phyloP scores from a whole-genome alignment of 257 asterid genomes.

The Fraxinus cuspidata region DNA sequence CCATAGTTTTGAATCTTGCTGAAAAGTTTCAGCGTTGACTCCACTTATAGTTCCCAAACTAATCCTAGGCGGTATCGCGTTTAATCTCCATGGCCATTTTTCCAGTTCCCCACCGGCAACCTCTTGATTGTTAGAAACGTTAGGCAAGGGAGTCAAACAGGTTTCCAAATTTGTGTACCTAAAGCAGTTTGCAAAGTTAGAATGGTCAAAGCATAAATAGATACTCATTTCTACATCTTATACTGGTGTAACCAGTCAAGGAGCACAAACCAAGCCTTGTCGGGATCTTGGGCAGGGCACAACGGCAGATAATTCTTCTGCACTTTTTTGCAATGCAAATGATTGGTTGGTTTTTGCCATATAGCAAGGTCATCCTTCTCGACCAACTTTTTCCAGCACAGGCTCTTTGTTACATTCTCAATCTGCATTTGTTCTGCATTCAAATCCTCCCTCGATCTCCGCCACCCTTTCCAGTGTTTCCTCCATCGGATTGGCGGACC shows the following conservation, averaged over 20 bases:
- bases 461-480: slow-evolving; percentile 81
- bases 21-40: slow-evolving; percentile 38
- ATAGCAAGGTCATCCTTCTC: slow-evolving; percentile 77
- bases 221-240: no score
- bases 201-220: background rate
- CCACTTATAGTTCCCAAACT: slow-evolving; percentile 51
- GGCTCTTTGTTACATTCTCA: slow-evolving; percentile 59
- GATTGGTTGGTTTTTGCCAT: slow-evolving; percentile 83
- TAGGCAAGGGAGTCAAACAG: slow-evolving; percentile 72
- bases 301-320: slow-evolving; percentile 38
- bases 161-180: slow-evolving; percentile 75
- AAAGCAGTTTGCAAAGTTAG: background rate
- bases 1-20: slow-evolving; percentile 61
- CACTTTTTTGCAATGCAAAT: slow-evolving; percentile 41
- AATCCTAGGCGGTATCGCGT: slow-evolving; percentile 70
- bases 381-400: slow-evolving; percentile 80
- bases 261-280: slow-evolving; percentile 62
- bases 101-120: slow-evolving; percentile 65
- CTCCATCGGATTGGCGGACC: slow-evolving; percentile 92
- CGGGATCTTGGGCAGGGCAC: slow-evolving; percentile 59
- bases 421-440: slow-evolving; percentile 72
- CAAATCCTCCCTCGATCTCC: slow-evolving; percentile 64
- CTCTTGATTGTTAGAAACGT: slow-evolving; percentile 44
- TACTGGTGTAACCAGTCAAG: background rate
- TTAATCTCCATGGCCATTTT: slow-evolving; percentile 72